Percentiles rank a stretch among this genome's conserved stretches.
Evolutionary conservation across 176 grass and related monocot species (phyloP).

Genomic region (Calamus simplicifolius): DNA sequence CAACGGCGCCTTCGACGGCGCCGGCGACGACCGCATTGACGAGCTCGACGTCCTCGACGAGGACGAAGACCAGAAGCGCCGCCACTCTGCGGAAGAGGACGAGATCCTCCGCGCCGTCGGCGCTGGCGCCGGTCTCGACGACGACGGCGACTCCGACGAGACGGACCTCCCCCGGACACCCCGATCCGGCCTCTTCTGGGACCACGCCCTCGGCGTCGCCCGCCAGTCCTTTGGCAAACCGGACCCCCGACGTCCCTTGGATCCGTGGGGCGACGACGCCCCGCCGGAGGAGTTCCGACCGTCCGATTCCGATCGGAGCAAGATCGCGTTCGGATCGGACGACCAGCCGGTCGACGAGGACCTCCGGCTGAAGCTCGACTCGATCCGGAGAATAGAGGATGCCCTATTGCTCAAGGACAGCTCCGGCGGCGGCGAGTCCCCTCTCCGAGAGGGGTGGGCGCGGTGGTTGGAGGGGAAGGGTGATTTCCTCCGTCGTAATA

Average conservation of each 20-base stretch:
- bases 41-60: too few species aligned
- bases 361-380: slow-evolving; percentile 58
- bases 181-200: slow-evolving; percentile 53
- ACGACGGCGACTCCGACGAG: slow-evolving; percentile 7
- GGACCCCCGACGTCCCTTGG: not conserved
- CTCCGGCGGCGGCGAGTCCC: slow-evolving; percentile 23
- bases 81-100: not conserved
- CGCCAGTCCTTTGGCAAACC: slow-evolving; percentile 63
- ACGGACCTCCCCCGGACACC: slow-evolving; percentile 1
- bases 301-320: slow-evolving; percentile 2
- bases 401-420: slow-evolving; percentile 64
- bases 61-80: not conserved
- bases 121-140: too few species aligned
- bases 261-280: not conserved
- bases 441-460: slow-evolving; percentile 61
- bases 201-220: slow-evolving; percentile 65
- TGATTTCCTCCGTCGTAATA: slow-evolving; percentile 70
- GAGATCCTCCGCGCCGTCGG: not conserved
- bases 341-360: slow-evolving; percentile 83
- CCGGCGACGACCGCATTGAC: too few species aligned
- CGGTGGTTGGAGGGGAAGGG: slow-evolving; percentile 85
- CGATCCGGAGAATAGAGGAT: slow-evolving; percentile 62
- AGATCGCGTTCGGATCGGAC: slow-evolving; percentile 67
- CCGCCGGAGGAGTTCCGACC: slow-evolving; percentile 4
- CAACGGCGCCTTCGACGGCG: too few species aligned